Conservation (phyloP, 75 land plant genomes). For the Pinus albicaulis region DNA sequence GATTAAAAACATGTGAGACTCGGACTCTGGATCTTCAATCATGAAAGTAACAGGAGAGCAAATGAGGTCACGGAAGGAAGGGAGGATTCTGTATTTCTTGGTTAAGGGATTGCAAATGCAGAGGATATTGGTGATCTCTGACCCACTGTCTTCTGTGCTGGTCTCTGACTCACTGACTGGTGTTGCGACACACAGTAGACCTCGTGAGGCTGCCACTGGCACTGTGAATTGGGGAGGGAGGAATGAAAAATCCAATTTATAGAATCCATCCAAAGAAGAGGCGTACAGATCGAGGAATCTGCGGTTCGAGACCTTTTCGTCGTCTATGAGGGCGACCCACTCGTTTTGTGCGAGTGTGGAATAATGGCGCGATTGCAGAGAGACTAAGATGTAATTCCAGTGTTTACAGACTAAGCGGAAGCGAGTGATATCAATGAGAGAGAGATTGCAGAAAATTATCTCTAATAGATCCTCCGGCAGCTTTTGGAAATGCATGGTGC, state of each 20-base stretch:
- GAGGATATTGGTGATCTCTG: conserved; percentile 15
- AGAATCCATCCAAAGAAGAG: conserved; percentile 16
- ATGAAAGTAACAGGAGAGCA: conserved; percentile 23
- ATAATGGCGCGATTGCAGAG: conserved; percentile 33
- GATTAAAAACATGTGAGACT: conserved; percentile 3
- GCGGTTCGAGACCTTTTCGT: background rate
- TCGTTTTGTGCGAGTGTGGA: conserved; percentile 21
- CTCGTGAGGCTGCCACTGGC: conserved; percentile 30
- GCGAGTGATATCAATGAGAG: conserved; percentile 36
- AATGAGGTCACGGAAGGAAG: conserved; percentile 10
- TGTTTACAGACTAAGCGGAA: conserved; percentile 37
- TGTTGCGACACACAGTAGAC: conserved; percentile 37
- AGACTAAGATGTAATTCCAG: conserved; percentile 37
- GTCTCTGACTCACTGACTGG: too few species aligned
- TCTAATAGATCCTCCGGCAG: conserved; percentile 56
- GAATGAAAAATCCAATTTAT: conserved; percentile 32
- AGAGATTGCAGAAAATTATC: conserved; percentile 40
- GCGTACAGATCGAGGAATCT: conserved; percentile 22
- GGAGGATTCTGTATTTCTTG: conserved; percentile 18
- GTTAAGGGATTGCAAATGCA: conserved; percentile 51
- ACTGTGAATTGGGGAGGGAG: conserved; percentile 21
- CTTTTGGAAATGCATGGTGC: background rate
- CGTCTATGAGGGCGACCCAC: conserved; percentile 23
- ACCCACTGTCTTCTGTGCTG: too few species aligned
- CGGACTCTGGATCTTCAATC: background rate